These are phyloP conservation scores for Verticillium dahliae DNA, from an alignment of 2,329 filamentous ascomycete genomes.

Conservation along the genomic window DNA sequence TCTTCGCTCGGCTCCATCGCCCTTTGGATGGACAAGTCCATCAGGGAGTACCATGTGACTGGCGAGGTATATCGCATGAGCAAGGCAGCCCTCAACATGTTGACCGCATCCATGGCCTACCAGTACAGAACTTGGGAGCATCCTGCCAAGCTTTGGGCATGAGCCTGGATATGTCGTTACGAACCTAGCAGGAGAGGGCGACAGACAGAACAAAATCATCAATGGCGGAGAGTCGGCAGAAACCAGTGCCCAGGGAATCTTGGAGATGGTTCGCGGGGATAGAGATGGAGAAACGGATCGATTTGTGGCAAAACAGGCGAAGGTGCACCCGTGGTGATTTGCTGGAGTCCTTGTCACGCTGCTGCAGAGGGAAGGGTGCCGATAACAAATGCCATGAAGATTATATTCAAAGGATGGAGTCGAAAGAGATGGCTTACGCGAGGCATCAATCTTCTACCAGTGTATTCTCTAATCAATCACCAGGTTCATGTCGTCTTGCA, in stretches of 20 bases:
- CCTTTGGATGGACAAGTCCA: constrained; percentile 10
- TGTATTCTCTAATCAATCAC: too few species aligned
- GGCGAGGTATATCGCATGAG: constrained; percentile 24
- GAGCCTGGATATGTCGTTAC: constrained; percentile 26
- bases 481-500: too few species aligned
- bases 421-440: too few species aligned
- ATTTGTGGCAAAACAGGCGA: constrained; percentile 5
- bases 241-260: constrained; percentile 18
- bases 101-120: constrained; percentile 20
- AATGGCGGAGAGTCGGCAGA: constrained; percentile 18
- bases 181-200: constrained; percentile 20
- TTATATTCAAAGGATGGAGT: too few species aligned
- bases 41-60: constrained; percentile 5
- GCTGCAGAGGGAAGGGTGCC: too few species aligned
- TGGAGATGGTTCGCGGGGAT: constrained; percentile 18
- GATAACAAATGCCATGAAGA: too few species aligned
- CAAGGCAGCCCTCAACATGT: constrained; percentile 30
- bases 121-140: constrained; percentile 18
- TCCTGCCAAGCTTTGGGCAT: constrained; percentile 21
- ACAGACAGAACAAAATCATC: constrained; percentile 16
- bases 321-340: neutral
- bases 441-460: too few species aligned
- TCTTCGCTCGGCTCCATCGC: constrained; percentile 24
- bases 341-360: neutral
- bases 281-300: constrained; percentile 18